phyloP scores from a whole-genome alignment of 169 alveolate species.

The Babesia caballi region DNA sequence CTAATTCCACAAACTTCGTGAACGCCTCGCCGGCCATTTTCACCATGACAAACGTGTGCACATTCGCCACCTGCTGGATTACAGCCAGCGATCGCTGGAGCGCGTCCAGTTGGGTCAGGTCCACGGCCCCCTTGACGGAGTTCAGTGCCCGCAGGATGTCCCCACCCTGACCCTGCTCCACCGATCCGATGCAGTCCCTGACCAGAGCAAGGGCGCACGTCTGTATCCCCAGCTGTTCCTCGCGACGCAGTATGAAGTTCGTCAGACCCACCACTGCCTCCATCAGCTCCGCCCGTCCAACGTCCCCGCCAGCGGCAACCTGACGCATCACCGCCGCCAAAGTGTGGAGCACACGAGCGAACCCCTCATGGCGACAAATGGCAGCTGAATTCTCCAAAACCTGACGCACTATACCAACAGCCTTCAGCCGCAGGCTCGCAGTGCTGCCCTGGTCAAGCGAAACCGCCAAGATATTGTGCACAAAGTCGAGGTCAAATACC shows the following conservation, averaged over 20 bases:
- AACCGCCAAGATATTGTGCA: neutral
- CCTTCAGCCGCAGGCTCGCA: neutral
- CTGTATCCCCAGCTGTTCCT: constrained; percentile 8
- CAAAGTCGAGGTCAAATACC: neutral
- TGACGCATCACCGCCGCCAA: neutral
- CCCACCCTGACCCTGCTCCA: neutral
- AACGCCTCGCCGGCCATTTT: neutral
- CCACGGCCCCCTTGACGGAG: neutral
- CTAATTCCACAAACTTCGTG: neutral
- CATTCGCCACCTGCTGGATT: neutral
- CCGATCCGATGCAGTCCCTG: neutral
- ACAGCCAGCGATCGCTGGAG: neutral
- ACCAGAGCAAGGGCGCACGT: neutral
- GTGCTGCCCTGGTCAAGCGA: neutral
- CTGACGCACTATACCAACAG: neutral
- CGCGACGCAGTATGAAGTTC: constrained; percentile 16
- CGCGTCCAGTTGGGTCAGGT: neutral
- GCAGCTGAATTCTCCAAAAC: neutral
- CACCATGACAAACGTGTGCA: neutral
- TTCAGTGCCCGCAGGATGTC: neutral
- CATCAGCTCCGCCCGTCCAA: neutral
- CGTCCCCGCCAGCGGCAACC: neutral
- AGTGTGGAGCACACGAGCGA: neutral
- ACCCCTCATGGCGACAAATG: neutral
- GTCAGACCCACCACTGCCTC: neutral